Base-by-base conservation (phyloP, 2,329 filamentous ascomycete species). In the Camptophora hylomeconis region DNA sequence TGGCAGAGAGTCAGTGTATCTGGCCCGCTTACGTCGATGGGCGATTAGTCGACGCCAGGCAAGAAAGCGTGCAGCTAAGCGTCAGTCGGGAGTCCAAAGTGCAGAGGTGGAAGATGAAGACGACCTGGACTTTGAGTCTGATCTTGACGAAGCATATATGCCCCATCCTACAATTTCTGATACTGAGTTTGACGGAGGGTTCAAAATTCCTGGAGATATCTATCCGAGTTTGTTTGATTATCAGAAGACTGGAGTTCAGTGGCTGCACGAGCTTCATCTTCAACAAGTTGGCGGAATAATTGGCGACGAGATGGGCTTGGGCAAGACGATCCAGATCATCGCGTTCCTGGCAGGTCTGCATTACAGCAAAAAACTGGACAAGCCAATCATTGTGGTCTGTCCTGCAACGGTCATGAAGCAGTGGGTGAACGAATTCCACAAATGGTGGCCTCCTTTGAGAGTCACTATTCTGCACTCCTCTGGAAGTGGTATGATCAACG, bases 401-500 rank as follows among this genome's bases (percentile, higher is more conserved):
- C 89, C 89, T 2, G 87, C 87, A 3, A 98, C 89, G 0, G 79
- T 98, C 14, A 76, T 98, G 59, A 80, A 83, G 37, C 89, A 98
- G 51, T 98, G 89, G 89, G 89, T 94, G 8, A 92, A 92, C 40
- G 89, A 98, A 49, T 95, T 98, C 45, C 92, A 98, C 55, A 75
- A 78, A 8, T 98, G 92, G 92, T 98, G 92, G 92, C 89, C 89
- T n/a, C 78, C 89, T n/a, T 63, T 98, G 17, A 72, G 92, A 22
- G 89, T 98, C 4, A 92, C 86, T 0, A 95, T 98, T 37, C 54
- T 98, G 26, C 89, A 98, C 50, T 83, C 83, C 1, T 94, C 89
- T 4, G 89, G 89, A 3, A 95, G 84, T 51, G 92, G 89, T 11
- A 95, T 98, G 87, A 61, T 94, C 30, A 84, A 92, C 40, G 63